phyloP scores from a whole-genome alignment of 192 early-diverging fungal genomes.

The Entomortierella beljakovae region DNA sequence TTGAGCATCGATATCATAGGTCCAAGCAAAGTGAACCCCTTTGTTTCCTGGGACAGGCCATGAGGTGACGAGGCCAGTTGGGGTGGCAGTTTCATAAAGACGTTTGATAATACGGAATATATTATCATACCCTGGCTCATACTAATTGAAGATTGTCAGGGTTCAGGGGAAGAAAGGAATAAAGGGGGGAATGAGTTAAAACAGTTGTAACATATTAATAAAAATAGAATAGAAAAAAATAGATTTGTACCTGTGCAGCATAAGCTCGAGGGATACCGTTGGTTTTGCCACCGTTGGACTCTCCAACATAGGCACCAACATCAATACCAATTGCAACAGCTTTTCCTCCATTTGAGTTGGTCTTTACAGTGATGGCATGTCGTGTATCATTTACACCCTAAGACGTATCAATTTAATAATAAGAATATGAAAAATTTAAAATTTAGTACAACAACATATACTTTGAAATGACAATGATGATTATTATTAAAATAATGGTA shows the following conservation, averaged over 20 bases:
- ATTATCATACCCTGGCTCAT: constrained; percentile 30
- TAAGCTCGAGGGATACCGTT: constrained; percentile 20
- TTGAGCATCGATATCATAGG: constrained; percentile 28
- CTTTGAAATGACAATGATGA: not conserved
- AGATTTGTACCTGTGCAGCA: not conserved
- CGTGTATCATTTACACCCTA: not conserved
- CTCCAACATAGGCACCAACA: constrained; percentile 21
- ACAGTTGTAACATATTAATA: not conserved
- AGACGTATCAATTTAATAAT: no score
- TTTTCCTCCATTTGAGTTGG: not conserved
- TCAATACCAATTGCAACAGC: constrained; percentile 31
- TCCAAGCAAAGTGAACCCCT: constrained; percentile 26
- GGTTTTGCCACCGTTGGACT: constrained; percentile 17
- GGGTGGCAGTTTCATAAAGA: constrained; percentile 1
- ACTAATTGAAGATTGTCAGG: no score
- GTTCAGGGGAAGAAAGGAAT: not conserved
- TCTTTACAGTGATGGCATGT: not conserved
- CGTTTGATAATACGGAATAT: constrained; percentile 23
- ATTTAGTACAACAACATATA: no score
- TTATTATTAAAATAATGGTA: not conserved
- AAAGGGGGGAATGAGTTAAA: not conserved
- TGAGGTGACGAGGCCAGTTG: constrained; percentile 14
- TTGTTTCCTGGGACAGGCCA: constrained; percentile 31
- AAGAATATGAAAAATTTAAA: no score
- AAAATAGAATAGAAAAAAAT: no score